Evolutionary conservation across 1,284 basidiomycete species (phyloP), one percentile per base, ranked within the genome.

Genomic region (Ustilago sp.): DNA sequence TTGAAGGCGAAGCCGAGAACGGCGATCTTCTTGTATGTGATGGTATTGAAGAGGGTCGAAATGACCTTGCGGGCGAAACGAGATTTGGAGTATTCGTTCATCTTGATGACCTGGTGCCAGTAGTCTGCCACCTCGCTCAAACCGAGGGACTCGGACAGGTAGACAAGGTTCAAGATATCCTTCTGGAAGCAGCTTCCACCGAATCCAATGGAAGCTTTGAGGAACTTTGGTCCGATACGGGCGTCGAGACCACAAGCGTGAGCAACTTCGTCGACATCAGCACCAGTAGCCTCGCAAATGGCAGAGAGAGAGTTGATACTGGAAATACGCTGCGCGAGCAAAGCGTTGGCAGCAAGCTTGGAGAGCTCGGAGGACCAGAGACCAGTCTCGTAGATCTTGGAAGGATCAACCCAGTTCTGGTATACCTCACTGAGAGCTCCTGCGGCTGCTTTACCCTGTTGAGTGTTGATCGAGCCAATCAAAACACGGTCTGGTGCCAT

Each of bases 201-300:
- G 83, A 98, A 99, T n/a, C 96, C 94, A 74, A 95, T 93, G 48
- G 92, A 93, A 43, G 94, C 93, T 87, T 94, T 94, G 84, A 99
- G 89, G 91, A 99, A 99, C 87, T 94, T 96, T 84, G 94, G 90
- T 4, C 97, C 97, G 66, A 99, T 90, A 77, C 97, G 94, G 31
- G 91, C 90, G 88, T 99, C 97, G 81, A 92, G 92, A 36, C 96
- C 96, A 84, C 98, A 93, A 11, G 97, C 95, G 85, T 93, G 90
- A 2, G 97, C 92, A 75, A 99, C 96, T 88, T 99, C 97, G 87
- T 98, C 94, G 68, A 99, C 94, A 89, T 96, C 96, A 66, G 97
- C 97, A 58, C 96, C 97, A 7, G 97, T 99, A n/a, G 94, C 95
- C 88, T 99, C 97, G 87, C 97, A 99, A 86, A 99, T 98, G 60